Evolutionary conservation across 1,139 yeast genomes (phyloP).

Genomic region (Nakaseomyces bracarensis): DNA sequence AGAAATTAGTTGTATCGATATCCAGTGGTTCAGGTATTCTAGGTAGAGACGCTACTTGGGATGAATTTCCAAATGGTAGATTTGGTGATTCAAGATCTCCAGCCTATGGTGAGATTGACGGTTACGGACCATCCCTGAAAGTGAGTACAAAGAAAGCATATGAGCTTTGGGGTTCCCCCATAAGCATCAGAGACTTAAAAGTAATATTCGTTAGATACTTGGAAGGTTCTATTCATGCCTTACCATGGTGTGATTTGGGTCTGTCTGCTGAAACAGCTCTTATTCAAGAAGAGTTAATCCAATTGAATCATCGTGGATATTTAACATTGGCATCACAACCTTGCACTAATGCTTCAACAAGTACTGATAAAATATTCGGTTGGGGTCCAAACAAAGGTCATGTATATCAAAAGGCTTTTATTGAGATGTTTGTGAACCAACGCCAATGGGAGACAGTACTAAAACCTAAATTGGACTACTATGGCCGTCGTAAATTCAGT

Average conservation of each 20-base stretch:
- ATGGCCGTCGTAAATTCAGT: slow-evolving; percentile 34
- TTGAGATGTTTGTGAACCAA: slow-evolving; percentile 74
- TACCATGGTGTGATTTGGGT: slow-evolving; percentile 90
- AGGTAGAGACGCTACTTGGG: slow-evolving; percentile 96
- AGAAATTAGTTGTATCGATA: slow-evolving; percentile 59
- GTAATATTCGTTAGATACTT: slow-evolving; percentile 65
- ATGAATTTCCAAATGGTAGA: slow-evolving; percentile 95
- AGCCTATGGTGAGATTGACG: slow-evolving; percentile 95
- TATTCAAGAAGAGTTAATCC: slow-evolving; percentile 83
- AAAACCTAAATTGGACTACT: slow-evolving; percentile 43
- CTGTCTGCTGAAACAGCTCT: slow-evolving; percentile 83
- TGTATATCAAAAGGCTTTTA: slow-evolving; percentile 88
- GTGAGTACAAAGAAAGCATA: slow-evolving; percentile 64
- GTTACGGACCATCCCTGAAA: slow-evolving; percentile 88
- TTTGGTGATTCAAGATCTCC: slow-evolving; percentile 97
- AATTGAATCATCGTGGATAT: slow-evolving; percentile 64
- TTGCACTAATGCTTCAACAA: slow-evolving; percentile 67
- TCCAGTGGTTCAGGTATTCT: slow-evolving; percentile 78
- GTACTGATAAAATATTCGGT: slow-evolving; percentile 82
- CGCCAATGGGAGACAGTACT: slow-evolving; percentile 56
- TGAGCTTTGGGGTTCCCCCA: slow-evolving; percentile 79
- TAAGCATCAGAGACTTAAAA: slow-evolving; percentile 52
- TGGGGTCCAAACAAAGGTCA: slow-evolving; percentile 92
- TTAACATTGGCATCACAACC: slow-evolving; percentile 96
- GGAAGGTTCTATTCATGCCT: slow-evolving; percentile 61